phyloP scores from a whole-genome alignment of 2,329 filamentous ascomycete species.

The Tolypocladium ovalisporum region DNA sequence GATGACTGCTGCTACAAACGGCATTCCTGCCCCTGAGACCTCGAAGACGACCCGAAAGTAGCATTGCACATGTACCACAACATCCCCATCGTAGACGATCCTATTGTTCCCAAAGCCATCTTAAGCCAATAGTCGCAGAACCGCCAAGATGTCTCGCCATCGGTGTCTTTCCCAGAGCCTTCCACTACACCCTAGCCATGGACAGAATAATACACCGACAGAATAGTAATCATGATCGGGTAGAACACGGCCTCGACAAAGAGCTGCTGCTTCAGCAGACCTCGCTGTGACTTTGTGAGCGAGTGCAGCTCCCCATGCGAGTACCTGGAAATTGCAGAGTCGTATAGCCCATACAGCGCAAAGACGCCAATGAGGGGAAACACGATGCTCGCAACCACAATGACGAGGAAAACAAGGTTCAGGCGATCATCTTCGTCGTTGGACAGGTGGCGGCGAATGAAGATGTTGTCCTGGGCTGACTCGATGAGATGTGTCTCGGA shows the following conservation, averaged over 20 bases:
- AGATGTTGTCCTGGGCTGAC: constrained; percentile 17
- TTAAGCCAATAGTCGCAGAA: background rate
- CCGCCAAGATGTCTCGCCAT: background rate
- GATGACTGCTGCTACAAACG: background rate
- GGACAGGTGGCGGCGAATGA: constrained; percentile 15
- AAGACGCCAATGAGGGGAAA: constrained; percentile 38
- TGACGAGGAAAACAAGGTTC: constrained; percentile 24
- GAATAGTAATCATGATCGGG: constrained; percentile 16
- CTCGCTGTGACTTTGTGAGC: constrained; percentile 22
- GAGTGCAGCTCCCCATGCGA: constrained; percentile 32
- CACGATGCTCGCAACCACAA: constrained; percentile 25
- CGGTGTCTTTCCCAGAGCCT: background rate
- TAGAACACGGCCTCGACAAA: constrained; percentile 22
- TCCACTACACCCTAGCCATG: background rate
- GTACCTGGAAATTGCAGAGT: constrained; percentile 35
- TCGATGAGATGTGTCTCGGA: constrained; percentile 20
- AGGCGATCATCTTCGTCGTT: constrained; percentile 18
- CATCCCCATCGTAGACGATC: background rate
- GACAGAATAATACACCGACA: constrained; percentile 20
- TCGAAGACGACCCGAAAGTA: background rate
- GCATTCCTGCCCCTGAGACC: background rate
- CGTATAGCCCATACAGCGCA: constrained; percentile 31
- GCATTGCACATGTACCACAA: background rate
- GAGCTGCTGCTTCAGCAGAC: constrained; percentile 24
- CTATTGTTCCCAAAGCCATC: background rate